Evolutionary conservation across 129 eudicot species (phyloP).

Genomic region (Cynara cardunculus): DNA sequence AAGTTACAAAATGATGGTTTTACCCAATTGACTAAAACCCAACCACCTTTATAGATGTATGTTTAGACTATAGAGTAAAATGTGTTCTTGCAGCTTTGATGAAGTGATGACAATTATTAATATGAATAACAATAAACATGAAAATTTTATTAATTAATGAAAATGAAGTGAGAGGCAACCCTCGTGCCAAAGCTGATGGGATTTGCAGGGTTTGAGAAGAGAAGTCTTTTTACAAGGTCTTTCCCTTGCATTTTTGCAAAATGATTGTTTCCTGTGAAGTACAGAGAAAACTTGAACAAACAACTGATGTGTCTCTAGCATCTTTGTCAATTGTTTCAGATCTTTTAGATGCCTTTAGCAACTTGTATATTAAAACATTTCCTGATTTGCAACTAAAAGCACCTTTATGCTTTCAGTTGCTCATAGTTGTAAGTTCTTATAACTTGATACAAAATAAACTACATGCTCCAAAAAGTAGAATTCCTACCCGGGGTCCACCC

Average conservation of each 20-base stretch:
- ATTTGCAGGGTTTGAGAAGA: background rate
- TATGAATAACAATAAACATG: background rate
- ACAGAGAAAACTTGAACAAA: background rate
- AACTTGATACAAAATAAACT: background rate
- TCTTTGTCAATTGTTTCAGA: background rate
- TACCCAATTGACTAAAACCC: background rate
- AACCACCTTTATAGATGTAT: background rate
- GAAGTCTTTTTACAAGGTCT: background rate
- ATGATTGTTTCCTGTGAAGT: background rate
- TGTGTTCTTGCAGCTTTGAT: background rate
- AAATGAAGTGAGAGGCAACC: background rate
- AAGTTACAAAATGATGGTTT: background rate
- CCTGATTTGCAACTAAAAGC: constrained; percentile 5
- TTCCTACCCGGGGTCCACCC: constrained; percentile 57
- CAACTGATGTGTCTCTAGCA: background rate
- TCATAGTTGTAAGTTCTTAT: constrained; percentile 8
- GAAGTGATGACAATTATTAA: background rate
- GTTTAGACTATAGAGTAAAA: background rate
- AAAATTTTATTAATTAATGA: background rate
- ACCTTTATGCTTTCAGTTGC: constrained; percentile 9
- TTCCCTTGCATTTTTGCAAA: background rate
- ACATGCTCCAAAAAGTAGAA: background rate
- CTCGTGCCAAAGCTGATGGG: background rate
- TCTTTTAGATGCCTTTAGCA: constrained; percentile 10
- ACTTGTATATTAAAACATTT: constrained; percentile 3